Evolutionary conservation across 163 green algal species (phyloP).

Genomic region (Scenedesmus sp.): DNA sequence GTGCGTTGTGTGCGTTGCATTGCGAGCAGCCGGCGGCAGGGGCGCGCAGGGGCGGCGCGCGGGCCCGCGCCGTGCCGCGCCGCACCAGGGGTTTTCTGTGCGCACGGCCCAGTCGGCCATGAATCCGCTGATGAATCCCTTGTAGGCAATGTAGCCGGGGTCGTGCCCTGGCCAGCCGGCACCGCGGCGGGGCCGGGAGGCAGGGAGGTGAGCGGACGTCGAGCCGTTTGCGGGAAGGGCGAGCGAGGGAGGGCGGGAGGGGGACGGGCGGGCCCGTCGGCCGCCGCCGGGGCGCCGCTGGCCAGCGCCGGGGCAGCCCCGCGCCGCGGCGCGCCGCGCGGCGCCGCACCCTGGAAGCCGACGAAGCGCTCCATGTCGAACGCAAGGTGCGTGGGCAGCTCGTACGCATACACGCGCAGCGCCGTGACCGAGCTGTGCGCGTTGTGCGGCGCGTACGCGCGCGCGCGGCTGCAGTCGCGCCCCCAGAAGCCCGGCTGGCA

Average conservation of each 20-base stretch:
- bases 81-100: slow-evolving; percentile 52
- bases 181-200: neutral
- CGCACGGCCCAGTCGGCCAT: slow-evolving; percentile 12
- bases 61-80: too few relatives aligned
- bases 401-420: slow-evolving; percentile 31
- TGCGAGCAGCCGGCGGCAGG: too few relatives aligned
- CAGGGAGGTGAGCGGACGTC: neutral
- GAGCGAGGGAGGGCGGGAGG: too few relatives aligned
- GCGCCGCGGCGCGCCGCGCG: neutral
- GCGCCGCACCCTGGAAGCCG: neutral
- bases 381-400: slow-evolving; percentile 33
- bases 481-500: slow-evolving; percentile 44
- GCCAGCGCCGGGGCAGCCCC: neutral
- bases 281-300: too few relatives aligned
- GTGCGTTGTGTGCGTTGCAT: neutral
- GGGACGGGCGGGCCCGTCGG: too few relatives aligned
- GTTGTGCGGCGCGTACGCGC: slow-evolving; percentile 28
- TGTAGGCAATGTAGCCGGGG: slow-evolving; percentile 35
- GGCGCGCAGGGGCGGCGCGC: too few relatives aligned
- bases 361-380: slow-evolving; percentile 31
- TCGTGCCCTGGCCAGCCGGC: slow-evolving; percentile 9
- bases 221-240: neutral
- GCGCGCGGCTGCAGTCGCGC: slow-evolving; percentile 29
- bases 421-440: neutral
- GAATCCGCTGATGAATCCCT: neutral